phyloP scores from a whole-genome alignment of 441 rosid genomes.

The Rhodomyrtus psidioides region DNA sequence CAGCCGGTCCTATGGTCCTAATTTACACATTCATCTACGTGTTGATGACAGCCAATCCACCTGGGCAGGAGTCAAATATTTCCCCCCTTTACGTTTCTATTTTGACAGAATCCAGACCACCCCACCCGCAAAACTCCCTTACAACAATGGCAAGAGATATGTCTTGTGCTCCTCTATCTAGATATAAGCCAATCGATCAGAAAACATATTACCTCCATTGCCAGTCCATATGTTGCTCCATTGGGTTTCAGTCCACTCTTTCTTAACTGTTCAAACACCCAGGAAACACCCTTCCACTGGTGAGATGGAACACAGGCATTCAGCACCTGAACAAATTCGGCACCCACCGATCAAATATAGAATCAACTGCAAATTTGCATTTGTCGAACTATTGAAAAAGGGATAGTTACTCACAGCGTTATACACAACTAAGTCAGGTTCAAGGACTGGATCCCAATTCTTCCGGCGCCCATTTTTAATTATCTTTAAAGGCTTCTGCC shows the following conservation, averaged over 20 bases:
- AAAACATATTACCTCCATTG: constrained; percentile 77
- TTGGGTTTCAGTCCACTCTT: constrained; percentile 75
- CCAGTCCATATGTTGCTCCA: constrained; percentile 92
- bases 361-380: not conserved
- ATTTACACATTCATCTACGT: not conserved
- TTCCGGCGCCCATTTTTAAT: constrained; percentile 31
- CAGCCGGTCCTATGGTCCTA: not conserved
- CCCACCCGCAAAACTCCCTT: not conserved
- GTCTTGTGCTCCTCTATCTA: not conserved
- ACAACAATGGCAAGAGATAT: not conserved
- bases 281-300: constrained; percentile 86
- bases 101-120: not conserved
- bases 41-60: not conserved
- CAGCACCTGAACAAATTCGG: constrained; percentile 41
- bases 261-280: constrained; percentile 84
- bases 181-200: not conserved
- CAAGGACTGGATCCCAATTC: constrained; percentile 79
- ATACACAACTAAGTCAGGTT: constrained; percentile 81
- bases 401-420: constrained; percentile 70
- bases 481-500: constrained; percentile 50
- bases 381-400: not conserved
- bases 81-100: not conserved
- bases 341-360: not conserved
- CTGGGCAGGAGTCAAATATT: not conserved
- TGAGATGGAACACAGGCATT: constrained; percentile 79